Conservation (phyloP, 2,329 filamentous ascomycete genomes). For the Cladorrhinum sp. region DNA sequence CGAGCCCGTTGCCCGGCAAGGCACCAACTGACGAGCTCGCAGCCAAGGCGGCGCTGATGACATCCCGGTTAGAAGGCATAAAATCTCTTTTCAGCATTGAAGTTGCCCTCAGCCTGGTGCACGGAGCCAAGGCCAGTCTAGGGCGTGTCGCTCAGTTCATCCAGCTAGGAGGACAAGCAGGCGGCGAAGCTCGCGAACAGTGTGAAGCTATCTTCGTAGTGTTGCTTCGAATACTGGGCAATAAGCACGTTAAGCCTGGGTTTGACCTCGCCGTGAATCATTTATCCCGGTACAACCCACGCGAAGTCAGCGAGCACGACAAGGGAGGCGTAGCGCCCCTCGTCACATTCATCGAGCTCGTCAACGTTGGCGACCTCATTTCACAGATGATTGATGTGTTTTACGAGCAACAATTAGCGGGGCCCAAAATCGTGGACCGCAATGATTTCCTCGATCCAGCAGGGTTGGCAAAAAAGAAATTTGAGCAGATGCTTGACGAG, state of each 20-base stretch:
- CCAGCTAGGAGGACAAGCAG: slow-evolving; percentile 72
- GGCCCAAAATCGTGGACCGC: slow-evolving; percentile 77
- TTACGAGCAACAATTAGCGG: slow-evolving; percentile 89
- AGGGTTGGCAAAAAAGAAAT: slow-evolving; percentile 93
- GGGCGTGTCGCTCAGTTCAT: slow-evolving; percentile 84
- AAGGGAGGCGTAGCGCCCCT: slow-evolving; percentile 79
- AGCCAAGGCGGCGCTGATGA: slow-evolving; percentile 97
- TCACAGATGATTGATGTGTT: slow-evolving; percentile 99
- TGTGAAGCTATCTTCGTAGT: slow-evolving; percentile 86
- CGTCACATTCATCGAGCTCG: slow-evolving; percentile 92
- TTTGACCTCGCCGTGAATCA: slow-evolving; percentile 92
- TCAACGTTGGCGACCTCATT: slow-evolving; percentile 96
- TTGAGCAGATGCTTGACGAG: slow-evolving; percentile 98
- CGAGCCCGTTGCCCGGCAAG: slow-evolving; percentile 48
- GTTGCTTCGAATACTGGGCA: slow-evolving; percentile 79
- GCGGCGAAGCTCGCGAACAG: slow-evolving; percentile 80
- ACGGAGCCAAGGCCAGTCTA: slow-evolving; percentile 81
- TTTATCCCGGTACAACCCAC: slow-evolving; percentile 85
- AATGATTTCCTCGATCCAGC: slow-evolving; percentile 94
- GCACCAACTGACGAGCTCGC: slow-evolving; percentile 87
- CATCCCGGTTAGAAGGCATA: slow-evolving; percentile 89
- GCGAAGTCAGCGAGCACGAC: slow-evolving; percentile 71
- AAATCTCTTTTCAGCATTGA: slow-evolving; percentile 95
- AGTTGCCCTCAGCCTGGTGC: slow-evolving; percentile 84
- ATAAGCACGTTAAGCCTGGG: slow-evolving; percentile 83